Conservation (phyloP, 208 protist species). For the Acanthamoeba royreba region DNA sequence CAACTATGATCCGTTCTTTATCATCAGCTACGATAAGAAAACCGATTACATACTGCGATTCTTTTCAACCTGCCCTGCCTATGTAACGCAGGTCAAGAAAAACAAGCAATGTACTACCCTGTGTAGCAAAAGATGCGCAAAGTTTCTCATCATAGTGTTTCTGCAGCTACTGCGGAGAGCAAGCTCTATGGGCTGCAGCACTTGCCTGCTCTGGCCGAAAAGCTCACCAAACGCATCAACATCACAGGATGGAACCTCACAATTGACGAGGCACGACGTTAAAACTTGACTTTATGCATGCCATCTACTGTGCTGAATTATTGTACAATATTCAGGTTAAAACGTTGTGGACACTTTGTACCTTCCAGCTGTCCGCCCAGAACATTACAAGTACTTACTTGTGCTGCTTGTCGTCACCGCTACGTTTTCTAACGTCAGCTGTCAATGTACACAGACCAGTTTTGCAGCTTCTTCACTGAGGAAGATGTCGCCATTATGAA, state of each 20-base stretch:
- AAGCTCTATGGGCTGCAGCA: not conserved
- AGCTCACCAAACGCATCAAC: not conserved
- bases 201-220: not conserved
- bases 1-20: not conserved
- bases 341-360: not conserved
- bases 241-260: not conserved
- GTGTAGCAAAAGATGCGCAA: not conserved
- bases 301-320: too few relatives aligned
- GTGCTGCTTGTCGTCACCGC: too few relatives aligned
- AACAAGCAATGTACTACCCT: not conserved
- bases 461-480: not conserved
- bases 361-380: not conserved
- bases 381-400: not conserved
- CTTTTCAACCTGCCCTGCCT: not conserved
- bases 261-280: not conserved
- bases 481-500: not conserved
- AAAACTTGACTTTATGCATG: too few relatives aligned
- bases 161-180: not conserved
- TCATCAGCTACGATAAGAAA: not conserved
- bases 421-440: not conserved
- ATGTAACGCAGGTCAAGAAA: not conserved
- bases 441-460: not conserved
- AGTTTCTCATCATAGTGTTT: not conserved
- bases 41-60: not conserved
- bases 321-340: not conserved